Evolutionary conservation across 2,329 filamentous ascomycete species (phyloP), one percentile per base, ranked within the genome.

Genomic region (Alternaria viburni): DNA sequence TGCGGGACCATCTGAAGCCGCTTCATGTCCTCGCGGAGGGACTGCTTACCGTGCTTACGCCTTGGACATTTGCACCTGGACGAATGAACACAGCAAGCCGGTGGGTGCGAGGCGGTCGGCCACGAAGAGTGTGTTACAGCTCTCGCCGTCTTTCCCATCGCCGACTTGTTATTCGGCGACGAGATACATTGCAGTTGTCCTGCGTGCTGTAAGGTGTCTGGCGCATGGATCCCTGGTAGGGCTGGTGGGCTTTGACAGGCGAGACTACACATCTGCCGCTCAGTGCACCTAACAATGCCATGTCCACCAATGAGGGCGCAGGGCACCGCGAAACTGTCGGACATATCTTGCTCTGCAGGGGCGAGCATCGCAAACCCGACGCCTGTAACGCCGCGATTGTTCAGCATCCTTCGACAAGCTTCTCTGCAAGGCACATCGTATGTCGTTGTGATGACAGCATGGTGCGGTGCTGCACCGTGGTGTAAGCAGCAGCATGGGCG

Each of bases 11-110:
- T 61, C 68, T 72, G 52, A 70, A 68, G 68, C 62, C 71, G 66
- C 62, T 66, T 68, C 61, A 41, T 62, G 59, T 66, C 63, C 56
- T 54, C 74, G 71, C 72, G 75, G 75, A 71, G 70, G 61, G 72
- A 75, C 67, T 76, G 70, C 69, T 69, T 65, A 64, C 76, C 74
- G 75, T 73, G 74, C 75, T 78, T 72, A 78, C 74, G 66, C 65
- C 69, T 63, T 66, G 67, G 62, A 72, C 65, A 68, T 74, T 67
- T 63, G 44, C 50, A 45, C 54, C 30, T 61, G 55, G 61, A 63
- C 75, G 66, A 78, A 77, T 75, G 26, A 73, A 56, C 54, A 58
- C 45, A 28, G 55, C 36, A 50, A 65, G 49, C 21, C 23, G 28
- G 54, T 21, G 56, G 60, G 45, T 46, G n/a, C 17, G 30, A 62